Evolutionary conservation across 164 flowering plant genomes (phyloP).

Genomic region (Echeveria elegans): DNA sequence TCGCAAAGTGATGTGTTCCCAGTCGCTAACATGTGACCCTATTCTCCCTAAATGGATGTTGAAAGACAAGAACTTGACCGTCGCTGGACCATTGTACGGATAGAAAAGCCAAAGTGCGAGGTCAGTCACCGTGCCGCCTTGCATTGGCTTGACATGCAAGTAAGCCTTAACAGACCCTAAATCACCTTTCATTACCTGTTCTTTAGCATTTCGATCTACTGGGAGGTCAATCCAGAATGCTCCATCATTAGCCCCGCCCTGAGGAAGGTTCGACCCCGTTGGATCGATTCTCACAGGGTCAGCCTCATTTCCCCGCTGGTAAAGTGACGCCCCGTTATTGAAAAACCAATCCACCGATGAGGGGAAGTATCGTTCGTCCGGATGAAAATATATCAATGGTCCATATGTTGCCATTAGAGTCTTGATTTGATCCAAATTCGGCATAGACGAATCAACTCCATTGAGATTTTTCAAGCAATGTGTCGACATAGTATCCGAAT

Average conservation of each 20-base stretch:
- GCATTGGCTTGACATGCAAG: constrained; percentile 63
- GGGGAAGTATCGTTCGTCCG: constrained; percentile 60
- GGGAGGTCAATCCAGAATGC: constrained; percentile 85
- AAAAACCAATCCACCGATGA: constrained; percentile 78
- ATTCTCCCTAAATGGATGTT: constrained; percentile 30
- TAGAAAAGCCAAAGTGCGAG: constrained; percentile 66
- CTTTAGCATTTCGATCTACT: constrained; percentile 23
- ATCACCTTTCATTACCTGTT: constrained; percentile 56
- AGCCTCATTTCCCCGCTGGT: constrained; percentile 37
- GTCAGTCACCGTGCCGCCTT: constrained; percentile 68
- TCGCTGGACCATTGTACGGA: constrained; percentile 62
- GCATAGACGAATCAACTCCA: background rate
- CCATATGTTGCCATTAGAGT: constrained; percentile 45
- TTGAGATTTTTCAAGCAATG: background rate
- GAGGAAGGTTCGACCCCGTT: constrained; percentile 70
- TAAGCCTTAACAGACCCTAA: constrained; percentile 37
- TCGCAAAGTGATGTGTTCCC: constrained; percentile 58
- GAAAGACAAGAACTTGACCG: constrained; percentile 29
- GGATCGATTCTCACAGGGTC: constrained; percentile 41
- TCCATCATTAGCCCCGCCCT: constrained; percentile 64
- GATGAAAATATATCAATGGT: constrained; percentile 68
- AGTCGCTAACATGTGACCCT: constrained; percentile 57
- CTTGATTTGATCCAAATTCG: constrained; percentile 33
- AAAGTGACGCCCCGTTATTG: constrained; percentile 50
- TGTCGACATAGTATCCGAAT: background rate